Base-by-base conservation (phyloP, 176 grass and related monocot species). In the Carex parvula region DNA sequence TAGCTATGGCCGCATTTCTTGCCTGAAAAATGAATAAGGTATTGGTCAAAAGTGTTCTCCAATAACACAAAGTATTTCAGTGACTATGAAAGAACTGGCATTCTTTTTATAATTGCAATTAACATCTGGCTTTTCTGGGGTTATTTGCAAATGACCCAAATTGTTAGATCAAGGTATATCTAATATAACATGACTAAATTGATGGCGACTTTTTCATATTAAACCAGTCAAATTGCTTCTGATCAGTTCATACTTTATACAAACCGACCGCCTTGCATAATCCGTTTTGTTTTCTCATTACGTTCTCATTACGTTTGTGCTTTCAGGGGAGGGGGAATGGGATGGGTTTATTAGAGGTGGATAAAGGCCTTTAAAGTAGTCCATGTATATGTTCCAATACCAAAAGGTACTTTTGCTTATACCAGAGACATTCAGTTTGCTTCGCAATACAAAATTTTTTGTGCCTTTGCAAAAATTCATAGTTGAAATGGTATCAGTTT, bases 1-100 rank as follows among this genome's bases (percentile, higher is more conserved):
- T 95, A 62, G 96, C 91, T 83, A 99, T 99, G 30, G 96, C 93
- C 33, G 91, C 93, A 70, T 99, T 99, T 64, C 96, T 90, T 80
- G 93, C 91, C 96, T 99, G 84, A 81, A 79, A 81, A 56, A 76
- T 1, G 57, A 9, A 55, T 33, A 5, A 86, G 17, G 3, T 65
- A 35, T 30, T 77, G 6, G 30, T 42, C 4, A 58, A 60, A 60
- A 81, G 20, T 22, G 65, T 10, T 42, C 32, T 8, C 10, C 63
- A 60, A 20, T 58, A 54, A 67, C 29, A 61, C 0, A 81, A 72
- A 79, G 2, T 26, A 86, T 35, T 32, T 30, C 76, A 84, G 48
- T 57, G 33, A 42, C 69, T 84, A 26, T 37, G 79, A 44, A 66
- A 44, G 6, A 70, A 41, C 66, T 30, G 17, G 4, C 4, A 33